Evolutionary conservation across 2,329 filamentous ascomycete species (phyloP).

Genomic region (Colletotrichum filicis): DNA sequence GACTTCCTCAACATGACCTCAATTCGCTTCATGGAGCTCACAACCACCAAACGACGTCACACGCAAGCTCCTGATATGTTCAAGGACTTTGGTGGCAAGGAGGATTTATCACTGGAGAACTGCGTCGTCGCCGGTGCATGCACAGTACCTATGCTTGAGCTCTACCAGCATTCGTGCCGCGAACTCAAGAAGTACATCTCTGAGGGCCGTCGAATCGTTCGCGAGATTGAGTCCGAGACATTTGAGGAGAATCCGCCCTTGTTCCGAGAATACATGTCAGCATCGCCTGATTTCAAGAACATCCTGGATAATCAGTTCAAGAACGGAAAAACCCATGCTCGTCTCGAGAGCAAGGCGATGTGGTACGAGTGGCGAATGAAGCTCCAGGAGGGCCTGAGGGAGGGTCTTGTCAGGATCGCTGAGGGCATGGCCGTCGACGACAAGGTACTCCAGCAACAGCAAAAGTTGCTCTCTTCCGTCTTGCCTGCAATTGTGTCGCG

Average conservation of each 20-base stretch:
- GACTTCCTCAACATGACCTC: slow-evolving; percentile 96
- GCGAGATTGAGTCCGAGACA: slow-evolving; percentile 89
- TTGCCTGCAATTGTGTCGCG: slow-evolving; percentile 74
- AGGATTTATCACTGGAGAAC: slow-evolving; percentile 73
- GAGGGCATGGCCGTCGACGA: slow-evolving; percentile 83
- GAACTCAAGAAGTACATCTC: slow-evolving; percentile 98
- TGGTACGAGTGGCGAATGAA: slow-evolving; percentile 99
- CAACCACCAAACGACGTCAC: slow-evolving; percentile 92
- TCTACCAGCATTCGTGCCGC: slow-evolving; percentile 95
- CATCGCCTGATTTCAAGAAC: slow-evolving; percentile 82
- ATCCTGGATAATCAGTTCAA: slow-evolving; percentile 98
- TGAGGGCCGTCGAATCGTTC: slow-evolving; percentile 88
- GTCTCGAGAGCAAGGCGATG: slow-evolving; percentile 91
- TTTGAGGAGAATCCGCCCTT: slow-evolving; percentile 90
- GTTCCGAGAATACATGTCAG: slow-evolving; percentile 91
- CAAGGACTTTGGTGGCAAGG: slow-evolving; percentile 55
- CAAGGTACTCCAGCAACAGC: slow-evolving; percentile 72
- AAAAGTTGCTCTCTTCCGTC: slow-evolving; percentile 73
- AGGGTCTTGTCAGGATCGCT: slow-evolving; percentile 80
- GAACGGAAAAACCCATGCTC: slow-evolving; percentile 93
- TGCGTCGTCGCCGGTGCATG: slow-evolving; percentile 91
- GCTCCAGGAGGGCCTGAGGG: slow-evolving; percentile 81
- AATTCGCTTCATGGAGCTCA: slow-evolving; percentile 98
- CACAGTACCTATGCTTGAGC: slow-evolving; percentile 90
- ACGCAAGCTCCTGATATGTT: slow-evolving; percentile 73